These are phyloP conservation scores for Eucalyptus erythrocorys DNA, from an alignment of 345 rosid species.

Conservation along the genomic window DNA sequence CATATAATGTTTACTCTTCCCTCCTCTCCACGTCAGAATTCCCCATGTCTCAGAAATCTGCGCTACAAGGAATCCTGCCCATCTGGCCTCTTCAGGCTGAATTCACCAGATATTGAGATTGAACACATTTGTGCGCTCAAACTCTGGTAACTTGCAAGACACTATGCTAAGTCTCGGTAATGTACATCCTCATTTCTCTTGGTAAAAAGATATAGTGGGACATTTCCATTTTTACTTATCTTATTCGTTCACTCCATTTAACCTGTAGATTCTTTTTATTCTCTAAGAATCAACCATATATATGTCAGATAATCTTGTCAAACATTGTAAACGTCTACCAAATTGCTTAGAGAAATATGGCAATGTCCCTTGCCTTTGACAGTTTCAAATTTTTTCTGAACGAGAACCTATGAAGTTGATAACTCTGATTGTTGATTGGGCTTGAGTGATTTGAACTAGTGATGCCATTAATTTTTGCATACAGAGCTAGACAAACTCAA, in stretches of 20 bases:
- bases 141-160: background rate
- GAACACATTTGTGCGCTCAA: background rate
- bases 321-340: background rate
- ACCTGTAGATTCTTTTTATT: background rate
- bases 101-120: background rate
- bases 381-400: background rate
- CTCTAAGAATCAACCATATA: background rate
- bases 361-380: background rate
- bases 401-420: background rate
- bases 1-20: background rate
- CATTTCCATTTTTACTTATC: background rate
- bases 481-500: background rate
- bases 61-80: background rate
- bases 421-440: background rate
- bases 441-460: background rate
- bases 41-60: background rate
- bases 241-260: background rate
- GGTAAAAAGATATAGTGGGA: background rate
- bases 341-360: background rate
- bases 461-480: background rate
- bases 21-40: background rate
- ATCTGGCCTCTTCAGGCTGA: background rate
- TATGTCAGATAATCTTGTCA: background rate
- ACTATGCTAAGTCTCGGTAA: background rate
- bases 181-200: background rate